phyloP scores from a whole-genome alignment of 2,329 filamentous ascomycete species.

The Cladorrhinum sp. region DNA sequence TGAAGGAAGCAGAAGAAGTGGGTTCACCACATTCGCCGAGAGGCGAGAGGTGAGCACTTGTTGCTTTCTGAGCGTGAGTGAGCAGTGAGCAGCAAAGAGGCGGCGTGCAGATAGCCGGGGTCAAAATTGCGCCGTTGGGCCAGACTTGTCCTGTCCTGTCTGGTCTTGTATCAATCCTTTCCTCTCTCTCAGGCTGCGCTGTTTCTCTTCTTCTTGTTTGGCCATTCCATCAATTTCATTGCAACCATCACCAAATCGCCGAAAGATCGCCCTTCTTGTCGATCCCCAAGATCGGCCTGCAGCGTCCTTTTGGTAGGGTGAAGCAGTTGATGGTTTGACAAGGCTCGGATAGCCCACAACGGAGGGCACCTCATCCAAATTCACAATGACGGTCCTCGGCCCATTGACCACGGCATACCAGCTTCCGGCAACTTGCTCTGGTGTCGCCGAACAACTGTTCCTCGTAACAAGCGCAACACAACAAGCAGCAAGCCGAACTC shows the following conservation, averaged over 20 bases:
- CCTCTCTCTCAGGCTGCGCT: background rate
- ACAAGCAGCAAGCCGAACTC: constrained; percentile 16
- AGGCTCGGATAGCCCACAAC: constrained; percentile 16
- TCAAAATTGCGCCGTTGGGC: constrained; percentile 14
- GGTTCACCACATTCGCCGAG: constrained; percentile 5
- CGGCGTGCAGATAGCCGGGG: constrained; percentile 12
- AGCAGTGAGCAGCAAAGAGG: constrained; percentile 11
- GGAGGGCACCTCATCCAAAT: constrained; percentile 16
- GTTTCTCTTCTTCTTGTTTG: background rate
- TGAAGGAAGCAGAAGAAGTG: constrained; percentile 6
- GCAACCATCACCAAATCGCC: background rate
- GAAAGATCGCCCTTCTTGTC: background rate
- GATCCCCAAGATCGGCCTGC: background rate
- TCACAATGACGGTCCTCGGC: constrained; percentile 26
- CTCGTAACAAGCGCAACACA: constrained; percentile 23
- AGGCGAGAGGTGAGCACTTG: background rate
- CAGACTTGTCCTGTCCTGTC: background rate
- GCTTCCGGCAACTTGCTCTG: constrained; percentile 28
- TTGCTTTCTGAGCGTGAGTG: background rate
- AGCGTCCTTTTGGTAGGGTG: background rate
- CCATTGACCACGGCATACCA: constrained; percentile 31
- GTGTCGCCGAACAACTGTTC: constrained; percentile 26
- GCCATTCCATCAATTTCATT: background rate
- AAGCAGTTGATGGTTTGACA: constrained; percentile 16
- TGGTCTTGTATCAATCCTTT: constrained; percentile 1